Conservation (phyloP, 805 yeast genomes). For the Kodamaea sagamina region DNA sequence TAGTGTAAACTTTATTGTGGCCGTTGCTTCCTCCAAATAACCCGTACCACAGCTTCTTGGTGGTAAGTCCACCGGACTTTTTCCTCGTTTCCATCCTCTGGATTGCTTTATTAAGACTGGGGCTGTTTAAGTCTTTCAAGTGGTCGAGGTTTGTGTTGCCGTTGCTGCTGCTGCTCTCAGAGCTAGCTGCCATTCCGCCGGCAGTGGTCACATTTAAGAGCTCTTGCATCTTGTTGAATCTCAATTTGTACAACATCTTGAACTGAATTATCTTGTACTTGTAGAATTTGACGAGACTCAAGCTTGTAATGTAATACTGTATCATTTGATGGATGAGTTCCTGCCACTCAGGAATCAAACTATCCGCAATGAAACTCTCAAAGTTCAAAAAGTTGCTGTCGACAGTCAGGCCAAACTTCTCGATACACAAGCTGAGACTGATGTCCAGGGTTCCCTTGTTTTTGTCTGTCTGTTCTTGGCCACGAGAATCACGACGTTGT, state of each 20-base stretch:
- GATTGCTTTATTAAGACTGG: slow-evolving; percentile 39
- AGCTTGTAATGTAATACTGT: slow-evolving; percentile 44
- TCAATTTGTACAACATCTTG: slow-evolving; percentile 40
- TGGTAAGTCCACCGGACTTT: slow-evolving; percentile 15
- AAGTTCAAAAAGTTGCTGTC: slow-evolving; percentile 52
- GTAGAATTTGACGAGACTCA: slow-evolving; percentile 50
- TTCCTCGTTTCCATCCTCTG: slow-evolving; percentile 30
- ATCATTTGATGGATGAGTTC: slow-evolving; percentile 53
- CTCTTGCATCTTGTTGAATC: slow-evolving; percentile 41
- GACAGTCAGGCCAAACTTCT: slow-evolving; percentile 54
- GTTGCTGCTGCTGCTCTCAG: not conserved
- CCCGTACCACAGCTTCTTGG: slow-evolving; percentile 45
- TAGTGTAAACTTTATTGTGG: slow-evolving; percentile 18
- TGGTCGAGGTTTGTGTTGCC: slow-evolving; percentile 18
- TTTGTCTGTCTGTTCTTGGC: slow-evolving; percentile 1
- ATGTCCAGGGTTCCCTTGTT: slow-evolving; percentile 17
- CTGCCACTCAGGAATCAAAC: slow-evolving; percentile 45
- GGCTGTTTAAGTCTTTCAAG: slow-evolving; percentile 41
- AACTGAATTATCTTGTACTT: slow-evolving; percentile 55
- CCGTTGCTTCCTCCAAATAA: slow-evolving; percentile 46
- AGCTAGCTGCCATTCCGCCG: slow-evolving; percentile 11
- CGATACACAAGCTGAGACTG: slow-evolving; percentile 39
- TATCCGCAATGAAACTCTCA: slow-evolving; percentile 44
- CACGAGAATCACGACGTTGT: too few species aligned
- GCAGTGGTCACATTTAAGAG: slow-evolving; percentile 28